phyloP scores from a whole-genome alignment of 2,329 filamentous ascomycete species.

The Pseudogymnoascus verrucosus region DNA sequence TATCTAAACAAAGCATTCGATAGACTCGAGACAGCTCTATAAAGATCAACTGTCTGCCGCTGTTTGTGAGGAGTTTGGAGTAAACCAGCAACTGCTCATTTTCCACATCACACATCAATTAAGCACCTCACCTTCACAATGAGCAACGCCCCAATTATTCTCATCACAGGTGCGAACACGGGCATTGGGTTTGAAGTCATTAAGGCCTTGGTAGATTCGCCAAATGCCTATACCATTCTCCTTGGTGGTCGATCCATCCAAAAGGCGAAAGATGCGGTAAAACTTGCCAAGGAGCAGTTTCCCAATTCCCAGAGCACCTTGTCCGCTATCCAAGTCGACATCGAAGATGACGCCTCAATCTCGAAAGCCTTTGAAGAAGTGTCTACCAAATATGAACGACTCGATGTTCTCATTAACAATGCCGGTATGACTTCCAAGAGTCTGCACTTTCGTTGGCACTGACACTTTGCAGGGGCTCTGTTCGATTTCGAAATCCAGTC shows the following conservation, averaged over 20 bases:
- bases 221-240: slow-evolving; percentile 30
- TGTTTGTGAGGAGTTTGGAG: neutral
- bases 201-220: slow-evolving; percentile 16
- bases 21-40: neutral
- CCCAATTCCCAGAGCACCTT: slow-evolving; percentile 22
- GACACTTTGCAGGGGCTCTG: slow-evolving; percentile 13
- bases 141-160: slow-evolving; percentile 12
- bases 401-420: slow-evolving; percentile 32
- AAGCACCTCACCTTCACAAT: neutral
- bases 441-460: neutral
- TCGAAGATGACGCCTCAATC: slow-evolving; percentile 29
- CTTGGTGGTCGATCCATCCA: slow-evolving; percentile 33
- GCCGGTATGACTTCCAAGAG: slow-evolving; percentile 15
- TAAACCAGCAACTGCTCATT: neutral
- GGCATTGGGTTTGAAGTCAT: slow-evolving; percentile 35
- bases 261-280: slow-evolving; percentile 34
- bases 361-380: slow-evolving; percentile 23
- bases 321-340: slow-evolving; percentile 25
- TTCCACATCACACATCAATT: neutral
- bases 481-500: slow-evolving; percentile 27
- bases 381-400: slow-evolving; percentile 20
- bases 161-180: slow-evolving; percentile 36
- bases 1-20: neutral
- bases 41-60: neutral
- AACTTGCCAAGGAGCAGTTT: slow-evolving; percentile 29